Evolutionary conservation across 148 eudicot genomes (phyloP).

Genomic region (Drosera capensis): DNA sequence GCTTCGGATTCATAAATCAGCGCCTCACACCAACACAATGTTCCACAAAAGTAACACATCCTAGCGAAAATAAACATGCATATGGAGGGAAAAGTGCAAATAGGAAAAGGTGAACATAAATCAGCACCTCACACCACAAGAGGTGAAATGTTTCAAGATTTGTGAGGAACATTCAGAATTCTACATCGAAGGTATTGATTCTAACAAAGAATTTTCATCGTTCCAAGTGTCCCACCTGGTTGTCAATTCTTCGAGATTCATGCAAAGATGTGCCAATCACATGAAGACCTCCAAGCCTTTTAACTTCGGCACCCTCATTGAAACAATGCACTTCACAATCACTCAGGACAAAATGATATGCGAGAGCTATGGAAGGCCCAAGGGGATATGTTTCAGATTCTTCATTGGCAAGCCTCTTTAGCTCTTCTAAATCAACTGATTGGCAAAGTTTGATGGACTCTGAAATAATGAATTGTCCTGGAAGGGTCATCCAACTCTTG

Average conservation of each 20-base stretch:
- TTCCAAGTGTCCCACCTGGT: constrained; percentile 58
- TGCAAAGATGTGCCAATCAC: constrained; percentile 97
- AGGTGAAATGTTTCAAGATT: too few species aligned
- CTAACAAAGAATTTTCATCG: too few species aligned
- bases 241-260: constrained; percentile 96
- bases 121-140: too few species aligned
- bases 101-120: too few species aligned
- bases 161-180: too few species aligned
- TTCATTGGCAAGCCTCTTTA: constrained; percentile 64
- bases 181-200: too few species aligned
- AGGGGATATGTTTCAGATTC: constrained; percentile 79
- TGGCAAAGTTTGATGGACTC: constrained; percentile 71
- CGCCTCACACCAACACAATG: too few species aligned
- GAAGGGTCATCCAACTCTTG: constrained; percentile 54
- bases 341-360: constrained; percentile 54
- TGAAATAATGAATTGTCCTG: constrained; percentile 58
- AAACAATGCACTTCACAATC: constrained; percentile 83
- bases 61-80: too few species aligned
- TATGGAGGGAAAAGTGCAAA: too few species aligned
- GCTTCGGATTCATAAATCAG: too few species aligned
- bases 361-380: constrained; percentile 76
- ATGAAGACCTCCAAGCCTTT: constrained; percentile 95
- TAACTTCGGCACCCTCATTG: constrained; percentile 83
- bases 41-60: too few species aligned
- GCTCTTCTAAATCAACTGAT: constrained; percentile 42